Base-by-base conservation (phyloP, 768 basidiomycete genomes). In the Rubroboletus pulcherrimus region DNA sequence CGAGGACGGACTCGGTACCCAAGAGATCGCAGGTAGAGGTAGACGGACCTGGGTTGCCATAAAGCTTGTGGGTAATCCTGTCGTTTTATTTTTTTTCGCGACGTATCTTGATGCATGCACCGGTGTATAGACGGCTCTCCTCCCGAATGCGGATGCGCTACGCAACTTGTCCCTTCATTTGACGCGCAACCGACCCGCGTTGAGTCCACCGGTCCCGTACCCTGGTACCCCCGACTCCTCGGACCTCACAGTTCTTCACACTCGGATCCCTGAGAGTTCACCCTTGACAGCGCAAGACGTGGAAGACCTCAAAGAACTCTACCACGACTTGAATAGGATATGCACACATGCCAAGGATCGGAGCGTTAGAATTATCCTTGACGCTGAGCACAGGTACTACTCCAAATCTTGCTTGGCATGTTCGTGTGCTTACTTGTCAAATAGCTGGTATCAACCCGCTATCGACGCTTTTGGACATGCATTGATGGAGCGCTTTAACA, bases 31-130 rank as follows among this genome's bases (percentile, higher is more conserved):
- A 5, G 80, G 79, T 7, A 74, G 87, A 5, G 80, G 79, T 7
- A 74, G 87, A 24, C 77, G 82, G 58, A 91, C 89, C 0, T 92
- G 90, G 84, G 86, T 96, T 21, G 91, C 93, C 1, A 71, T 96
- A 24, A 96, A 96, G 71, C 75, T 95, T 55, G 89, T 87, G 59
- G 56, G 85, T 63, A 2, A 15, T 30, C 37, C 4, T 43, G 30
- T 39, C 47, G n/a, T 41, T 30, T 26, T 26, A 0, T 26, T 26
- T 26, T 24, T 34, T 14, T 37, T 34, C 3, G 14, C 1, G 39
- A 46, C 29, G 3, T 15, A 8, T 17, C 29, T 17, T 53, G 51
- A 59, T 35, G 24, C 1, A 12, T 30, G 14, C n/a, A 12, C 7
- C 19, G 0, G 10, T 26, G 44, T 26, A 19, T 51, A 89, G 85